These are phyloP conservation scores for Buddleja alternifolia DNA, from an alignment of 257 asterid genomes.

Conservation along the genomic window DNA sequence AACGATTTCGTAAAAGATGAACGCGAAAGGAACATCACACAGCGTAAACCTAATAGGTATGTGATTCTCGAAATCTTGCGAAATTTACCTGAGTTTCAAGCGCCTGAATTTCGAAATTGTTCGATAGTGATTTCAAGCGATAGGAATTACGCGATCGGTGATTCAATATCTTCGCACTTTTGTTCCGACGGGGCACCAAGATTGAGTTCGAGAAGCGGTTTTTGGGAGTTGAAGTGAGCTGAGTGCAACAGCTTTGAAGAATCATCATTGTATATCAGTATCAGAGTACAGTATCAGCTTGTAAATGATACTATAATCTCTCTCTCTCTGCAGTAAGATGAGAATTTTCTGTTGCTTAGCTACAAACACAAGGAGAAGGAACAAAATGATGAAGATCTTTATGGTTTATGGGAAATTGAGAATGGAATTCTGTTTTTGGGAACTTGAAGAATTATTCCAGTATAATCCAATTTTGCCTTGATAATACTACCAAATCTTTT, in stretches of 20 bases:
- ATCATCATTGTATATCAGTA: conserved; percentile 35
- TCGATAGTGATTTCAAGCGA: conserved; percentile 25
- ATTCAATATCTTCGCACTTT: conserved; percentile 21
- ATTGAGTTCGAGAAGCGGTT: conserved; percentile 30
- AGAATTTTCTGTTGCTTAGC: too few species aligned
- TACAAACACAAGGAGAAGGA: too few species aligned
- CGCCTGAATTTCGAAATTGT: conserved; percentile 36
- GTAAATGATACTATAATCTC: neutral
- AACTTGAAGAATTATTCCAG: too few species aligned
- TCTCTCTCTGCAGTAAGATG: too few species aligned
- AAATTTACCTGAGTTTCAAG: conserved; percentile 30
- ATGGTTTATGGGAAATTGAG: too few species aligned
- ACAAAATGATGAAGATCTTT: too few species aligned
- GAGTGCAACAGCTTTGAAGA: conserved; percentile 24
- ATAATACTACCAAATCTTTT: too few species aligned
- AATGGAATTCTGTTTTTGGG: too few species aligned
- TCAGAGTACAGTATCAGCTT: neutral
- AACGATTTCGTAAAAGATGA: neutral
- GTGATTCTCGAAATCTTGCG: conserved; percentile 20
- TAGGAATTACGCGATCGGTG: conserved; percentile 16
- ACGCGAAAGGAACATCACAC: conserved; percentile 1
- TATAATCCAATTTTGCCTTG: too few species aligned
- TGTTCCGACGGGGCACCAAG: conserved; percentile 21
- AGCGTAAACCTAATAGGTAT: neutral
- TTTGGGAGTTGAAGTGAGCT: conserved; percentile 22